Evolutionary conservation across 805 yeast genomes (phyloP), one percentile per base, ranked within the genome.

Genomic region (Metschnikowia rubicola): DNA sequence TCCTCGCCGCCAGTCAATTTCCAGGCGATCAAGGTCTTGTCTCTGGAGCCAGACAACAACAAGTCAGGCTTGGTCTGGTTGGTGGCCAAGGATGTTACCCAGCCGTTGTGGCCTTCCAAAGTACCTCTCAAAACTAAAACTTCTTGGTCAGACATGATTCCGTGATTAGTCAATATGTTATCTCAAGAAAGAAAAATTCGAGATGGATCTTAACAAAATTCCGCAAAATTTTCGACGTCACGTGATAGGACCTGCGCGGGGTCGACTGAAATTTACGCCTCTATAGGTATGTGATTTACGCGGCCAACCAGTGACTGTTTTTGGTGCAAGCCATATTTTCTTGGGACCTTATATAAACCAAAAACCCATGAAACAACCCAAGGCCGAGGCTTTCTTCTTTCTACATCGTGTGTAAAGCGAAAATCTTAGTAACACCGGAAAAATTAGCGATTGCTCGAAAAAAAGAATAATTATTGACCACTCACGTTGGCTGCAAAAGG

Each of bases 71-170:
- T 88, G 73, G 91, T 90, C 70, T 90, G 86, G 73, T 96, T 85
- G 79, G 98, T 94, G 78, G 98, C 96, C 68, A 94, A 83, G 74
- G 97, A 83, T 62, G 99, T 94, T 71, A 94, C 99, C 98, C 98
- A 92, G 70, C 77, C 77, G 59, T 68, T 70, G 74, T 74, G 76
- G 56, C 88, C 97, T 81, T 92, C 97, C 75, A 94, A 86, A 84
- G 98, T 88, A 76, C 98, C 99, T 86, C 98, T 91, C 77, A 94
- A 88, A 77, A 92, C 97, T 81, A 92, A 84, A 84, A 91, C 96
- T 88, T 91, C 97, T 77, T 81, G 85, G 68, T 80, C 81, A 76
- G 90, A 79, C 91, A 86, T 86, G 51, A 52, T 66, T 42, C 46
- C 28, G 39, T 37, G 21, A 28, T 12, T 43, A 30, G 21, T 28